Conservation (phyloP, 2,329 filamentous ascomycete genomes). For the Ascochyta lentis region DNA sequence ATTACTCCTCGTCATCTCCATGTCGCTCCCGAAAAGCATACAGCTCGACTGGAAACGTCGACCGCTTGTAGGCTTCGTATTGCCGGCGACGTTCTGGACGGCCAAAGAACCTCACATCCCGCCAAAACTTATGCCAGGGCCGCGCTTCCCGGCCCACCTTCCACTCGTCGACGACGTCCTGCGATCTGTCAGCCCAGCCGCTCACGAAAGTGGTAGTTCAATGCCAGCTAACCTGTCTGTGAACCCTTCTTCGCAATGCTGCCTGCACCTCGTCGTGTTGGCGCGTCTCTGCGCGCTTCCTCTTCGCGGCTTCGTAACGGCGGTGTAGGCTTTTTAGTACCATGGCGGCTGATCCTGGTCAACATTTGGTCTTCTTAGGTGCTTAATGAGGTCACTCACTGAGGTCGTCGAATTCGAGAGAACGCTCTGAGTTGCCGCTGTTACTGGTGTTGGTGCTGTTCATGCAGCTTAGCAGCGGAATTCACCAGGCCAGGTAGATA, state of each 20-base stretch:
- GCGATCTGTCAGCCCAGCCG: too few species aligned
- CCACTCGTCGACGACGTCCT: not conserved
- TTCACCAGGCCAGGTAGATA: too few species aligned
- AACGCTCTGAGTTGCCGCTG: too few species aligned
- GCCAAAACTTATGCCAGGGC: not conserved
- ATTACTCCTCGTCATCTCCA: not conserved
- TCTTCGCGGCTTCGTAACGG: not conserved
- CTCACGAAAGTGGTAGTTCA: too few species aligned
- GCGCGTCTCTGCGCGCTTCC: not conserved
- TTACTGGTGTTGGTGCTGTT: too few species aligned
- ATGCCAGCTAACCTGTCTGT: too few species aligned
- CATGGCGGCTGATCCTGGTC: not conserved
- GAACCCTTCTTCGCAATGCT: not conserved
- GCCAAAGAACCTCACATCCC: not conserved
- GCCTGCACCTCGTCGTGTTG: not conserved
- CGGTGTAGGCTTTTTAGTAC: not conserved
- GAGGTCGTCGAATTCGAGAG: too few species aligned
- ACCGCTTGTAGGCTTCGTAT: not conserved
- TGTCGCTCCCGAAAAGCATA: not conserved
- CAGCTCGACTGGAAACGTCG: not conserved
- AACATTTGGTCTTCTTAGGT: too few species aligned
- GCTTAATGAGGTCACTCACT: too few species aligned
- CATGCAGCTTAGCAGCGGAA: too few species aligned
- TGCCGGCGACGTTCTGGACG: not conserved
- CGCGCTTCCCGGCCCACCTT: not conserved